Base-by-base conservation (phyloP, 306 rosid genomes). In the Hippophae gyantsensis region DNA sequence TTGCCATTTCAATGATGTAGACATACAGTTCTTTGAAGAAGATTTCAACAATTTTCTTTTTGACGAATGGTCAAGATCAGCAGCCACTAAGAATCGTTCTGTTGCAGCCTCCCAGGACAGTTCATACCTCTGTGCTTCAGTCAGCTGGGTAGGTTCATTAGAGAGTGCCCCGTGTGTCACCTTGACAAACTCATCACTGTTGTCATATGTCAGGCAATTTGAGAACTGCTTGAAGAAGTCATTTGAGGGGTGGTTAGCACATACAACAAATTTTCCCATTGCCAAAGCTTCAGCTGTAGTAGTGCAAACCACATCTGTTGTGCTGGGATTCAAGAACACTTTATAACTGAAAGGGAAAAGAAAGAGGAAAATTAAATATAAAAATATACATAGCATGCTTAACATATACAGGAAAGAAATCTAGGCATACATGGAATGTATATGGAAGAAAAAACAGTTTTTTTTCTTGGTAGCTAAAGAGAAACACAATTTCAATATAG, bases 221-320 rank as follows among this genome's bases (percentile, higher is more conserved):
- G 96, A 84, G 52, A 92, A 87, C 84, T 87, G 89, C 82, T 82
- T 87, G 82, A 92, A 92, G 81, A 92, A 92, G n/a, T 92, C 89
- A 59, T 92, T 92, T 50, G 98, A 92, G 69, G 86, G 81, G 70
- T 92, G 96, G 56, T 87, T 75, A 48, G 96, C 95, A 6, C 96
- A 92, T 26, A 87, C 71, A 45, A 87, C 87, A 27, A 87, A 72
- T 71, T 87, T 92, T 0, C 95, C 96, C 98, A 87, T 92, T 45
- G 98, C 98, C 72, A 92, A 75, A 42, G 98, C 96, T 78, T 92
- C 98, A 41, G 96, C 95, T n/a, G 96, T 82, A n/a, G 98, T 81
- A 1, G 98, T 92, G 74, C 98, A 92, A 52, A 92, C 95, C 72
- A 87, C 96, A 40, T 92, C 96, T 38, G 98, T 85, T 54, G 96